phyloP scores from a whole-genome alignment of 176 grass and related monocot genomes.

The Cocos nucifera region DNA sequence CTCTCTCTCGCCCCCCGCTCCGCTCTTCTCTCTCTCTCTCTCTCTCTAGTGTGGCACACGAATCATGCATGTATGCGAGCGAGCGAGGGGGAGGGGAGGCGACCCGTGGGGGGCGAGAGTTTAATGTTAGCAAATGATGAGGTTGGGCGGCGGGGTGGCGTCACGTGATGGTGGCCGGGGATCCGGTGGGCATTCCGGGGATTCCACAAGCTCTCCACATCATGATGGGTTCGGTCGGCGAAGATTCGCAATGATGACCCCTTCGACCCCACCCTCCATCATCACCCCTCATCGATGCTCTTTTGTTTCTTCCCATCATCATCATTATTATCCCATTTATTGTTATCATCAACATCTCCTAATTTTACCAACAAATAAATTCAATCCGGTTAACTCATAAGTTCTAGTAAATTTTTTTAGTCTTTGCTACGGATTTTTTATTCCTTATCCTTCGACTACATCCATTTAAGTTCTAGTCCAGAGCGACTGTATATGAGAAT shows the following conservation, averaged over 20 bases:
- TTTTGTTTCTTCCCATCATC: conserved; percentile 2
- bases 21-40: not conserved
- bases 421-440: too few species aligned
- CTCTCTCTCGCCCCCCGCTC: not conserved
- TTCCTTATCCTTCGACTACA: too few species aligned
- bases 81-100: not conserved
- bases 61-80: conserved; percentile 18
- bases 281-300: conserved; percentile 5
- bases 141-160: conserved; percentile 31
- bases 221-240: conserved; percentile 8
- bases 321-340: conserved; percentile 27
- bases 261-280: not conserved
- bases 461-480: too few species aligned
- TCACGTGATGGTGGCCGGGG: conserved; percentile 44
- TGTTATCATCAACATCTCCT: conserved; percentile 8
- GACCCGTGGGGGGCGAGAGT: conserved; percentile 11
- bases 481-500: too few species aligned
- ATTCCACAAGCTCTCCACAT: not conserved
- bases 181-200: not conserved
- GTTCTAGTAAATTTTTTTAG: too few species aligned
- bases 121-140: conserved; percentile 85
- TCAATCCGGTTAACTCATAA: too few species aligned
- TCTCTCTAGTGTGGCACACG: not conserved
- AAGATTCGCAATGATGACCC: conserved; percentile 14
- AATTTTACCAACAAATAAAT: not conserved